A percentile compares a stretch with the other conserved stretches of the same genome.
Conservation (phyloP, 2,329 filamentous ascomycete genomes). For the Pyricularia pennisetigena region DNA sequence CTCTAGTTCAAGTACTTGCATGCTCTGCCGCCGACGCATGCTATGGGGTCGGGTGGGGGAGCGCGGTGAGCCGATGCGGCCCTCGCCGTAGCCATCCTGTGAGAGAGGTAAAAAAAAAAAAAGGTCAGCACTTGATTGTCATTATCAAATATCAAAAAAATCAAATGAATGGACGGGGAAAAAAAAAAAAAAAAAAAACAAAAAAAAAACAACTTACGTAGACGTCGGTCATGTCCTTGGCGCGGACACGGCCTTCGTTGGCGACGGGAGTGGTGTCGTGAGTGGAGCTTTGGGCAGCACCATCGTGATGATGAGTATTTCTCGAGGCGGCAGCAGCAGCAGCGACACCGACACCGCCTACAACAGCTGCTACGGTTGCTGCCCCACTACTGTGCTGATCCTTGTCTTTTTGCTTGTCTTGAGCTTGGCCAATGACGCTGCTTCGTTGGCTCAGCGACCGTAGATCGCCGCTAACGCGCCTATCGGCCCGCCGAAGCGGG, state of each 20-base stretch:
- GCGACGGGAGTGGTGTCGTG: slow-evolving; percentile 60
- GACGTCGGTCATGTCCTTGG: slow-evolving; percentile 84
- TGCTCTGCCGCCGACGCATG: slow-evolving; percentile 93
- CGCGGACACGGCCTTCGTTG: slow-evolving; percentile 78
- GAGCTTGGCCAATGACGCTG: slow-evolving; percentile 11
- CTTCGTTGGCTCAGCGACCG: slow-evolving; percentile 53
- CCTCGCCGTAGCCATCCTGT: slow-evolving; percentile 90
- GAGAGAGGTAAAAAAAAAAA: not conserved
- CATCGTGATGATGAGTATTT: not conserved
- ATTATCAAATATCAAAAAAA: not conserved
- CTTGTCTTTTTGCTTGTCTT: slow-evolving; percentile 9
- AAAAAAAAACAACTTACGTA: slow-evolving; percentile 59
- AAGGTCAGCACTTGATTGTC: not conserved
- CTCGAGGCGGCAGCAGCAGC: slow-evolving; percentile 9
- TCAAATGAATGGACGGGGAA: not conserved
- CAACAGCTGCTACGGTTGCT: slow-evolving; percentile 6
- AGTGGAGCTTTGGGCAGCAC: slow-evolving; percentile 10
- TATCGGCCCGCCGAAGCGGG: slow-evolving; percentile 60
- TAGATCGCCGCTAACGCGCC: slow-evolving; percentile 66
- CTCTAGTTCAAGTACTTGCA: slow-evolving; percentile 93
- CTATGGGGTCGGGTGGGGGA: slow-evolving; percentile 92
- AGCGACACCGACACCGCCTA: slow-evolving; percentile 11
- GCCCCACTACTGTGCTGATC: slow-evolving; percentile 9
- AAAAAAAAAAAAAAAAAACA: not conserved
- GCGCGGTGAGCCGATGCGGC: slow-evolving; percentile 72